Base-by-base conservation (phyloP, 1,284 basidiomycete species). In the Malassezia yamatoensis region DNA sequence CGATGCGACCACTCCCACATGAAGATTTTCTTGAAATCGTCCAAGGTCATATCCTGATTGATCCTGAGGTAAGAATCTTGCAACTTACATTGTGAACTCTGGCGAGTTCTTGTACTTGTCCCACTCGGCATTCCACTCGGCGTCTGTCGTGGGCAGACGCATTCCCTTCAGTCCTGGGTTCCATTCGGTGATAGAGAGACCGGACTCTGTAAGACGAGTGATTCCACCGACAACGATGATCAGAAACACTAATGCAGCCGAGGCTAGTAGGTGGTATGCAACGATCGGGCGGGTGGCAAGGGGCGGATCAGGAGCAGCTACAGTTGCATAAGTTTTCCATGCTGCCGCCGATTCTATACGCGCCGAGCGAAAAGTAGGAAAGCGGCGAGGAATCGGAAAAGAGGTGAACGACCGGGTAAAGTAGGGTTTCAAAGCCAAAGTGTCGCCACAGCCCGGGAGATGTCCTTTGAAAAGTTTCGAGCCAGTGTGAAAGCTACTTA, bases 1-100 rank as follows among this genome's bases (percentile, higher is more conserved):
- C 94, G 87, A 76, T 99, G 94, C 2, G 83, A 83, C 90, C 91
- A 98, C 81, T 99, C 94, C 94, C 93, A 94, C 78, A 86, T 87
- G 78, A 91, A 99, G 64, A 99, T 98, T 60, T 81, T 81, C 77
- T 98, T 98, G 79, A 99, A 99, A 69, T 96, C 87, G 20, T 85
- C 80, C 51, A 96, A 77, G 10, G 83, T 82, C 62, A 96, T 90
- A 35, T 84, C 83, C 60, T 86, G 84, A 77, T 98, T 98, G 62
- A 93, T 78, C 63, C 63, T 51, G 15, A 35, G 13, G 34, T 16
- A n/a, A 15, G 11, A 16, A 38, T 9, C 24, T 29, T 16, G 39
- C 10, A 8, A 81, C 87, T 71, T 75, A 93, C 89, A 94, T 74
- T 74, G 88, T 86, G 76, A 89, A 96, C 77, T 99, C 94, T 0